Evolutionary conservation across 2,329 filamentous ascomycete genomes (phyloP), one percentile per base, ranked within the genome.

Genomic region (Penicillium frequentans): DNA sequence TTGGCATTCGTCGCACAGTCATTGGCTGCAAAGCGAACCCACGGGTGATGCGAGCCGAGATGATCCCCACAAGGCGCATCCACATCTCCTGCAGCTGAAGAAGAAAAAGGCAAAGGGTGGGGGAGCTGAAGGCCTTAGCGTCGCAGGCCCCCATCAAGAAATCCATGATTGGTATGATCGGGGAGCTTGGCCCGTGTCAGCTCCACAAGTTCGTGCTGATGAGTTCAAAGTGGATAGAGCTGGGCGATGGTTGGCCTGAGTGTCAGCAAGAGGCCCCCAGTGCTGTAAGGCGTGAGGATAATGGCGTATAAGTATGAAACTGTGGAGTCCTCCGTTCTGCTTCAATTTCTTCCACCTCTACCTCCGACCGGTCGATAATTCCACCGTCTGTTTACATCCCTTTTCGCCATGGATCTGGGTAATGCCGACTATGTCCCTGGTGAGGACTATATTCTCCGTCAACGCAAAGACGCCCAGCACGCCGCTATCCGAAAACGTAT

Each of bases 401-500:
- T 42, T 23, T 23, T 29, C 33, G 35, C 37, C 14, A 50, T 50
- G 48, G 35, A 39, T 31, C 24, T 29, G 14, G 35, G 5, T 8
- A 16, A 50, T 19, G 16, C 13, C 3, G 33, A 50, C 8, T 24
- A 50, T 23, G 8, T 50, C 23, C 48, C 33, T 14, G 33, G 21
- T 24, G 48, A 50, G 37, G 50, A 57, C 50, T 57, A 47, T 23
- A 44, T 57, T 27, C 50, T 57, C 9, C 55, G 55, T 10, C 49
- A 57, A 19, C 43, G 55, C 31, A 53, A 49, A 8, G 56, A 63
- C 26, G 54, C 52, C 9, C 52, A 48, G 10, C 33, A 48, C 4
- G 46, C 39, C 8, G 57, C 57, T 9, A 50, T 55, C 10, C 62
- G 52, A 11, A 73, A 73, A 42, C 68, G 70, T 35, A 69, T 73